Evolutionary conservation across 139 green algal genomes (phyloP).

Genomic region (Auxenochlorella pyrenoidosa): DNA sequence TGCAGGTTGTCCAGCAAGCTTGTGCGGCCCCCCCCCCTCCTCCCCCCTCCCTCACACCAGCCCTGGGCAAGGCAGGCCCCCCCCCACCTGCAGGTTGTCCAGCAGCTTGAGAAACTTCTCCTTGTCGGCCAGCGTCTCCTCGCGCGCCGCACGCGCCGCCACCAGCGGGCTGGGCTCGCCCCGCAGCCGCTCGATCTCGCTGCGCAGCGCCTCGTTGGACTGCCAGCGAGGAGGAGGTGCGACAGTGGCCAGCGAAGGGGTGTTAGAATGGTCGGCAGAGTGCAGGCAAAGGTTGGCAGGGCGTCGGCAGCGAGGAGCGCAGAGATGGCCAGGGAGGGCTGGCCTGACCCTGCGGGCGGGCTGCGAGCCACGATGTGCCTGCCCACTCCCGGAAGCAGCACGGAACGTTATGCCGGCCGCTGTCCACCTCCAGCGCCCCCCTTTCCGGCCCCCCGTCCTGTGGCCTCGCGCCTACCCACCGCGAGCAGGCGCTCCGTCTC

Average conservation of each 20-base stretch:
- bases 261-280: not conserved
- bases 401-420: not conserved
- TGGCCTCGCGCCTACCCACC: slow-evolving; percentile 5
- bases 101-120: too few species aligned
- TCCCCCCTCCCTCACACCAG: too few species aligned
- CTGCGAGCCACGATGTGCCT: too few species aligned
- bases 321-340: too few species aligned
- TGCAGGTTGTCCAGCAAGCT: too few species aligned
- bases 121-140: slow-evolving; percentile 57
- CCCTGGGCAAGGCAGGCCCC: too few species aligned
- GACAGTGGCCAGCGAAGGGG: not conserved
- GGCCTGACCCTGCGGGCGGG: too few species aligned
- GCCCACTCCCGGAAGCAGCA: too few species aligned
- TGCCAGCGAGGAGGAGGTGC: slow-evolving; percentile 18
- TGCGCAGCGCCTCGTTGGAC: slow-evolving; percentile 56
- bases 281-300: too few species aligned
- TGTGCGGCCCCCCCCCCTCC: too few species aligned
- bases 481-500: slow-evolving; percentile 43
- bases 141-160: slow-evolving; percentile 52
- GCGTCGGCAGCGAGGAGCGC: too few species aligned
- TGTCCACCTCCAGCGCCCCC: not conserved
- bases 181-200: slow-evolving; percentile 63
- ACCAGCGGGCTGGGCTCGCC: slow-evolving; percentile 69
- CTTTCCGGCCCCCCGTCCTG: not conserved
- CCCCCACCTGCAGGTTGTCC: too few species aligned